Conservation (phyloP, 495 filamentous ascomycete species). For the Penicillium bovifimosum region DNA sequence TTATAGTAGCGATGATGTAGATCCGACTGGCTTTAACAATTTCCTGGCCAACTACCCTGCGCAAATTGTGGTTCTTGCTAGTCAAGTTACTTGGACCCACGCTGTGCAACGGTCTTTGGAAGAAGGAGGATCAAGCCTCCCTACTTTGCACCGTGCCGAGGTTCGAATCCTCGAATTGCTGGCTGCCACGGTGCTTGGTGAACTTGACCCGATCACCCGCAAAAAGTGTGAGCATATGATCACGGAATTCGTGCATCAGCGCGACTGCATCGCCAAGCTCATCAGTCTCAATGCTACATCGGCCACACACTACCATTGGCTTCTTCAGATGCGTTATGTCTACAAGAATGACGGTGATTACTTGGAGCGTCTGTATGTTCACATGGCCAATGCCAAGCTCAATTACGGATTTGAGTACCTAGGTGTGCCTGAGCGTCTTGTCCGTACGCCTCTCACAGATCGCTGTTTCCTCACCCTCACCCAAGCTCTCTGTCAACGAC, state of each 20-base stretch:
- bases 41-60: slow-evolving; percentile 81
- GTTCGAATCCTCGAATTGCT: slow-evolving; percentile 76
- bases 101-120: slow-evolving; percentile 70
- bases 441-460: slow-evolving; percentile 93
- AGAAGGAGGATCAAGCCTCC: slow-evolving; percentile 61
- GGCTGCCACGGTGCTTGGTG: slow-evolving; percentile 82
- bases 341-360: slow-evolving; percentile 77
- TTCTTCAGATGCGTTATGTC: slow-evolving; percentile 96
- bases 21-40: slow-evolving; percentile 59
- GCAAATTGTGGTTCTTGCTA: slow-evolving; percentile 91
- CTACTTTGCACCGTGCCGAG: slow-evolving; percentile 64
- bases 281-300: slow-evolving; percentile 65
- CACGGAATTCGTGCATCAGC: slow-evolving; percentile 96
- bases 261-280: slow-evolving; percentile 83
- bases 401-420: slow-evolving; percentile 98
- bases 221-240: slow-evolving; percentile 99
- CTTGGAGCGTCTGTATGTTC: slow-evolving; percentile 78
- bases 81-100: slow-evolving; percentile 91
- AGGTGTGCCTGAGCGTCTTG: slow-evolving; percentile 89
- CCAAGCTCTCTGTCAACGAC: slow-evolving; percentile 87
- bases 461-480: slow-evolving; percentile 97
- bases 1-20: slow-evolving; percentile 60
- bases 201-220: slow-evolving; percentile 76
- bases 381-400: slow-evolving; percentile 94
- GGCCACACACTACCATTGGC: slow-evolving; percentile 85